These are phyloP conservation scores for Nitzschia palea DNA, from an alignment of 108 stramenopile species.

Conservation along the genomic window DNA sequence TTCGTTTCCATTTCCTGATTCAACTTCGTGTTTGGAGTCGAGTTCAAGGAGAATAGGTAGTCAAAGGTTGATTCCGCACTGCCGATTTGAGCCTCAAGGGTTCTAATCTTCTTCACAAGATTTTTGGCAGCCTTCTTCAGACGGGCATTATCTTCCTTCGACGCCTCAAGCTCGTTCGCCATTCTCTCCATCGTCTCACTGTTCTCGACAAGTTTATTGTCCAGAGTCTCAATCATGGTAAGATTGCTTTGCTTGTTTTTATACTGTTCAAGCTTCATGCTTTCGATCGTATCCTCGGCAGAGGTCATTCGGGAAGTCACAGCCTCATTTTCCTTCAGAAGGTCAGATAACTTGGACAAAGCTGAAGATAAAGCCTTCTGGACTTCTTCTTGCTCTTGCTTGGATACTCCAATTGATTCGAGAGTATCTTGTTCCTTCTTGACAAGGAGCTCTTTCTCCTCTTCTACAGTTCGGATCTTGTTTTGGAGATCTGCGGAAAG, in stretches of 20 bases:
- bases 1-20: not conserved
- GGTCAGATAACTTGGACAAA: not conserved
- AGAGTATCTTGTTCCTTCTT: not conserved
- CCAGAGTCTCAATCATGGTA: not conserved
- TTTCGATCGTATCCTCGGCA: not conserved
- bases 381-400: not conserved
- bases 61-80: not conserved
- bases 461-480: not conserved
- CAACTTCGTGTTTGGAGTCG: not conserved
- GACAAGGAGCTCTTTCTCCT: not conserved
- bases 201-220: not conserved
- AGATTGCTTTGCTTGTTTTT: not conserved
- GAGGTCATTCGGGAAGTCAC: not conserved
- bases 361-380: not conserved
- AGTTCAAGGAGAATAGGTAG: not conserved
- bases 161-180: not conserved
- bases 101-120: slow-evolving; percentile 1
- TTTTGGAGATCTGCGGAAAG: not conserved
- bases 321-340: not conserved
- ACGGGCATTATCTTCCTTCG: not conserved
- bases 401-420: not conserved
- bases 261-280: not conserved
- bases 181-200: not conserved
- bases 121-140: not conserved
- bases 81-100: not conserved